Base-by-base conservation (phyloP, 2,329 filamentous ascomycete genomes). In the Neophaeococcomyces mojaviensis region DNA sequence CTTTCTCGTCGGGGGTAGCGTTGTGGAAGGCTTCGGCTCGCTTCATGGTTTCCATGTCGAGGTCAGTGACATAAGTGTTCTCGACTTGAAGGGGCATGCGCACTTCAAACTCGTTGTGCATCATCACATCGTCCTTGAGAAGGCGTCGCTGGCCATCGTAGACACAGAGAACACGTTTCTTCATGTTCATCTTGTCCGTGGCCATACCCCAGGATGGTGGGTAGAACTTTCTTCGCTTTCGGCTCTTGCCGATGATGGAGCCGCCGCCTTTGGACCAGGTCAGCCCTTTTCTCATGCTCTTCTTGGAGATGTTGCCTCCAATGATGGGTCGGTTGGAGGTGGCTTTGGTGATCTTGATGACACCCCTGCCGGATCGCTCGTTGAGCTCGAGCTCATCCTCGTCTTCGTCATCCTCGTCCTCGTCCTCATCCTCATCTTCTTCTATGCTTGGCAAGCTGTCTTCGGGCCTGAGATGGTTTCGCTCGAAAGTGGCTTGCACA, bases 121-220 rank as follows among this genome's bases (percentile, higher is more conserved):
- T 81, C 88, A 96, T 94, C 88, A 97, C 92, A 68, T 98, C 92
- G 62, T 98, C 92, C 72, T 97, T 97, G 78, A 86, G 92, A 40
- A 98, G 76, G 34, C 90, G 82, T 44, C 89, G 81, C 13, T 77
- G 77, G 1, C 92, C 92, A 61, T 97, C 88, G 59, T 94, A 98
- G 16, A 94, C 86, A 53, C 88, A 88, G 59, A 97, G 75, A 46
- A 96, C 88, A 22, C 92, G 86, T 78, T 96, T 96, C 79, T 94
- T 96, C 80, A 94, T 94, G 62, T 86, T 94, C 87, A 97, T 95
- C 71, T 92, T 88, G 59, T 87, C 85, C 59, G 86, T 82, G 52
- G 89, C 79, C 59, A 89, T 92, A 43, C 92, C 90, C 92, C 92
- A 98, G 1, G 86, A 89, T 0, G 86, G 81, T 10, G 92, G 92